Evolutionary conservation across 2,329 filamentous ascomycete genomes (phyloP).

Genomic region (Colletotrichum gigasporum): DNA sequence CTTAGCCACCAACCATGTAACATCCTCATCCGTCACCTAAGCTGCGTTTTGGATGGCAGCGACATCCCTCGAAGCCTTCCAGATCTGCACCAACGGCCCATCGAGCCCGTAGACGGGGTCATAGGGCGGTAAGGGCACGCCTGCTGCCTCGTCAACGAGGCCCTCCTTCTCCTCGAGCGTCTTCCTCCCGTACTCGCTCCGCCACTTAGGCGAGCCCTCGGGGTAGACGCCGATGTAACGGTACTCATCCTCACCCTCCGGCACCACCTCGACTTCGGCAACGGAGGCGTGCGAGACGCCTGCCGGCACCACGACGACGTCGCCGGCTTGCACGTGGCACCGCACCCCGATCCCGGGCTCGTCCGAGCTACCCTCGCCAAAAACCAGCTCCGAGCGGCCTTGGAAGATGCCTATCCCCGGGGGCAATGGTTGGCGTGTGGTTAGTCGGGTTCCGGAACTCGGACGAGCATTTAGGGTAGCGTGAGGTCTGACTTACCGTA

Average conservation of each 20-base stretch:
- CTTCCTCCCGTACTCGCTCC: conserved; percentile 12
- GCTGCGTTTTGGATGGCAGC: too few species aligned
- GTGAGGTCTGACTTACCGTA: conserved; percentile 29
- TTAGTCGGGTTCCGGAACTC: too few species aligned
- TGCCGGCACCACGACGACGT: conserved; percentile 36
- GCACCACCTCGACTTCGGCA: not conserved
- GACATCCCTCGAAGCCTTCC: not conserved
- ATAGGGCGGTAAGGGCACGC: not conserved
- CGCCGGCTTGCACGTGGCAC: conserved; percentile 32
- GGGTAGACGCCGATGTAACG: conserved; percentile 37
- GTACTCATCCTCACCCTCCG: conserved; percentile 22
- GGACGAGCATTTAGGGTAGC: too few species aligned
- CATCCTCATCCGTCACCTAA: too few species aligned
- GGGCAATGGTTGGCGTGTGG: too few species aligned
- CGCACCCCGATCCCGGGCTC: conserved; percentile 15
- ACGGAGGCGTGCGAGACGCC: conserved; percentile 34
- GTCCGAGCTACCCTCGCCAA: conserved; percentile 34
- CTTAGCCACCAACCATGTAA: too few species aligned
- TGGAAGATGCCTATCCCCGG: conserved; percentile 33
- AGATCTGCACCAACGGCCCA: conserved; percentile 16
- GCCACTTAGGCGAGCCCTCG: conserved; percentile 3
- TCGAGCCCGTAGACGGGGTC: conserved; percentile 15
- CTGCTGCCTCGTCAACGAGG: conserved; percentile 1
- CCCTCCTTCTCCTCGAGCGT: not conserved
- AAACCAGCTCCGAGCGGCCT: conserved; percentile 33